A percentile compares a stretch with the other conserved stretches of the same genome.
Evolutionary conservation across 1,284 basidiomycete genomes (phyloP).

Genomic region (Cryptococcus sp.): DNA sequence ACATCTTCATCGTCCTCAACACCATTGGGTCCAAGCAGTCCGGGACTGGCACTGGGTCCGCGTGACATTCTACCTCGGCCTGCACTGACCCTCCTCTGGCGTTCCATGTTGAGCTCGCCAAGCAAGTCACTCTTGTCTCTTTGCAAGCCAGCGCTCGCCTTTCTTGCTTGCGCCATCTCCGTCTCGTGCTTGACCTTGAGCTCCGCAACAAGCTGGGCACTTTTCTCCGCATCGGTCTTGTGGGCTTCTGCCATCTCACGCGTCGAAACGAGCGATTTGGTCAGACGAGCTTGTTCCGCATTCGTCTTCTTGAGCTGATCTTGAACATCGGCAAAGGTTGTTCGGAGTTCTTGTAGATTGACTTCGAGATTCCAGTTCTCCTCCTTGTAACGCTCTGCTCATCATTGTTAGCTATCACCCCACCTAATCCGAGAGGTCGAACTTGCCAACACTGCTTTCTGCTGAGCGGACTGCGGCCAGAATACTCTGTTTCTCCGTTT

Average conservation of each 20-base stretch:
- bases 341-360: conserved; percentile 79
- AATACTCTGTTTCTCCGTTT: conserved; percentile 70
- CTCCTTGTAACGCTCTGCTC: conserved; percentile 77
- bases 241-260: conserved; percentile 79
- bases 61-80: conserved; percentile 37
- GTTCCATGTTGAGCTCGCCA: conserved; percentile 71
- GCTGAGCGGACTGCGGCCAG: conserved; percentile 69
- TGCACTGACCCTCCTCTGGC: conserved; percentile 50
- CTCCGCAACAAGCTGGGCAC: conserved; percentile 67
- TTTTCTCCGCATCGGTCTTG: conserved; percentile 81
- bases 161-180: conserved; percentile 84
- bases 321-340: conserved; percentile 69
- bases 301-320: conserved; percentile 70
- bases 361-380: conserved; percentile 99
- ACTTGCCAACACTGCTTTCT: conserved; percentile 73
- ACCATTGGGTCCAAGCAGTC: conserved; percentile 39
- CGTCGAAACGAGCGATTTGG: conserved; percentile 69
- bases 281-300: conserved; percentile 77
- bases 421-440: background rate
- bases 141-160: conserved; percentile 80
- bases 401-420: conserved; percentile 8
- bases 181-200: conserved; percentile 87
- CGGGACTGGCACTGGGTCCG: conserved; percentile 53
- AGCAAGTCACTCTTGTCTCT: conserved; percentile 92
- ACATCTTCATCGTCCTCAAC: conserved; percentile 64